phyloP scores from a whole-genome alignment of 495 filamentous ascomycete species.

The Glonium stellatum region DNA sequence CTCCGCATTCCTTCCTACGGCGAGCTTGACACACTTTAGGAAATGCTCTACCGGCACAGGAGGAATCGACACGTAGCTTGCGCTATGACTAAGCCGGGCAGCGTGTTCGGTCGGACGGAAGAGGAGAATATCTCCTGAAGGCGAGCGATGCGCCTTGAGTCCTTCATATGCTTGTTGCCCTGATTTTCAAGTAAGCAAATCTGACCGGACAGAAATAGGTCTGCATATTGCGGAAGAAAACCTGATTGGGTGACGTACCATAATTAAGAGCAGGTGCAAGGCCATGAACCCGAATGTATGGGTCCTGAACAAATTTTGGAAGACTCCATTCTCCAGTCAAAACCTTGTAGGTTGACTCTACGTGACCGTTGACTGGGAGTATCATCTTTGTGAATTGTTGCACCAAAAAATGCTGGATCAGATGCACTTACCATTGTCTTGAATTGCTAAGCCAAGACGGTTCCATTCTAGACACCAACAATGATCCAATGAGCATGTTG shows the following conservation, averaged over 20 bases:
- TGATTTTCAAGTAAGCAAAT: not conserved
- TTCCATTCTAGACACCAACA: not conserved
- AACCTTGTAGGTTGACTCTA: conserved; percentile 37
- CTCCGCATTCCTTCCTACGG: conserved; percentile 39
- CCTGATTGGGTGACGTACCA: conserved; percentile 25
- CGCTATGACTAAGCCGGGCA: conserved; percentile 33
- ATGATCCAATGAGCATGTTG: too few relatives aligned
- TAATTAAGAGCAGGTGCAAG: conserved; percentile 45
- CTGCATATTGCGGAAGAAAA: too few relatives aligned
- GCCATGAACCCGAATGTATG: conserved; percentile 40
- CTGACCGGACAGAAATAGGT: too few relatives aligned
- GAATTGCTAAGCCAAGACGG: conserved; percentile 6
- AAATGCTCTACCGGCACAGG: conserved; percentile 38
- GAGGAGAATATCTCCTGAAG: conserved; percentile 37
- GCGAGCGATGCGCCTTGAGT: conserved; percentile 37
- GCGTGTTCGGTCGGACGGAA: conserved; percentile 40
- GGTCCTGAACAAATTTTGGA: conserved; percentile 40
- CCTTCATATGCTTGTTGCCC: conserved; percentile 37
- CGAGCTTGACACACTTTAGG: conserved; percentile 34
- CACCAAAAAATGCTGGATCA: too few relatives aligned
- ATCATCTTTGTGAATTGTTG: too few relatives aligned
- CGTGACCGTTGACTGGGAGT: conserved; percentile 41
- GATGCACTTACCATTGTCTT: too few relatives aligned
- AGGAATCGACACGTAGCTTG: conserved; percentile 38
- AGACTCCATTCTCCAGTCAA: conserved; percentile 37